Percentiles rank a stretch among this genome's conserved stretches.
These are phyloP conservation scores for Fagus sylvatica DNA, from an alignment of 306 rosid genomes.

Conservation along the genomic window DNA sequence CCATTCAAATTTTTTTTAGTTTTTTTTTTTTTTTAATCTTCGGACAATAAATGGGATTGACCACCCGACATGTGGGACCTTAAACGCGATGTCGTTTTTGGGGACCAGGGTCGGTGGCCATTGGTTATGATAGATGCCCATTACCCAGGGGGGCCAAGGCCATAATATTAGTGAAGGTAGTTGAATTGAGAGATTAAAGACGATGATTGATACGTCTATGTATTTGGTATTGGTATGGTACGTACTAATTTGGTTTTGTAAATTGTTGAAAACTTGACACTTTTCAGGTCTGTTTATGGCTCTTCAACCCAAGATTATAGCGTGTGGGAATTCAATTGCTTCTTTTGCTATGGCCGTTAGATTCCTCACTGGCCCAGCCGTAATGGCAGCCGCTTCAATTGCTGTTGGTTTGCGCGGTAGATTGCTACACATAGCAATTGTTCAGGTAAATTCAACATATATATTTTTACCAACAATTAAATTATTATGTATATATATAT, in stretches of 20 bases:
- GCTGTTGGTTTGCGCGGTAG: slow-evolving; percentile 92
- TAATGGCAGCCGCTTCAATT: slow-evolving; percentile 93
- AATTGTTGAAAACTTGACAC: neutral
- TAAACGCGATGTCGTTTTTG: slow-evolving; percentile 32
- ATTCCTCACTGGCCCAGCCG: slow-evolving; percentile 96
- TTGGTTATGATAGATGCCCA: slow-evolving; percentile 24
- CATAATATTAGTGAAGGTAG: slow-evolving; percentile 26
- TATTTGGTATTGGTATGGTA: neutral
- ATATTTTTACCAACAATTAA: too few species aligned
- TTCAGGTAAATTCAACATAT: slow-evolving; percentile 63
- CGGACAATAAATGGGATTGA: slow-evolving; percentile 40
- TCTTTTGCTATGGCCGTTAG: slow-evolving; percentile 91
- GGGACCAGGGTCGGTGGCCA: slow-evolving; percentile 55
- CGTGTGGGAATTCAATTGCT: slow-evolving; percentile 96
- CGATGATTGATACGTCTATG: neutral
- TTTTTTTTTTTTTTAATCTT: neutral
- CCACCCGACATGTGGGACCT: slow-evolving; percentile 82
- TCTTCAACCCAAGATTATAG: slow-evolving; percentile 94
- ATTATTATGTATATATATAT: too few species aligned
- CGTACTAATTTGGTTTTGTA: slow-evolving; percentile 4
- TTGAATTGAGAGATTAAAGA: slow-evolving; percentile 13
- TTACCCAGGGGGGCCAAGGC: neutral
- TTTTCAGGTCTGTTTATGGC: slow-evolving; percentile 89
- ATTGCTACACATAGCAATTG: slow-evolving; percentile 89
- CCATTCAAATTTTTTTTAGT: neutral